Base-by-base conservation (phyloP, 345 rosid species). In the Microthlaspi erraticum region DNA sequence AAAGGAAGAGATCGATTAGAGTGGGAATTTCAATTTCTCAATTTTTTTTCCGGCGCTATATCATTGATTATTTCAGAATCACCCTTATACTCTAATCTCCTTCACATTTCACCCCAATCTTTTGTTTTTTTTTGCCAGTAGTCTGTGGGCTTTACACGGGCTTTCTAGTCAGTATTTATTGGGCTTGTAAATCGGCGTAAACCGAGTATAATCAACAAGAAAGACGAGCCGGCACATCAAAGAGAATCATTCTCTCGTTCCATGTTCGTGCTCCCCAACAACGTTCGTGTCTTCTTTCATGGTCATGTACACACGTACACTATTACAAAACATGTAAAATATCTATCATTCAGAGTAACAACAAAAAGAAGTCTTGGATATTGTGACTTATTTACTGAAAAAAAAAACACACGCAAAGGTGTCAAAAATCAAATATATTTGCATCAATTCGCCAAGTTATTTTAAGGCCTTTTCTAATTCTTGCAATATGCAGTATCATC, bases 201-300 rank as follows among this genome's bases (percentile, higher is more conserved):
- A 9, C 7, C 6, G 38, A 14, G 59, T 37, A 56, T 2, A 37
- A 70, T 14, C 43, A 54, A 54, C 34, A 14, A 26, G 50, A 16
- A 20, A 26, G 51, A 17, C 65, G 8, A 63, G 70, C 49, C 34
- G 49, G 77, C 71, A 64, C 64, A 64, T 64, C 18, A 57, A 38
- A 58, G 38, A 65, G 39, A 73, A 65, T 48, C 59, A 48, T 10
- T 46, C 38, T 48, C 60, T 13, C 20, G 55, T 65, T 38, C 13
- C 60, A 66, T 14, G 54, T 73, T 66, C 72, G 66, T 66, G 77
- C 77, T 57, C 61, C 31, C 39, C 77, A 73, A 48, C 66, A 57
- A 65, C 66, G 77, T 49, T 65, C n/a, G 66, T 65, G 66, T 38
- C 4, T 48, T 65, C 65, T 54, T 65, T 57, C 66, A 49, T 39